Base-by-base conservation (phyloP, 2,329 filamentous ascomycete species). In the Colletotrichum endophyticum region DNA sequence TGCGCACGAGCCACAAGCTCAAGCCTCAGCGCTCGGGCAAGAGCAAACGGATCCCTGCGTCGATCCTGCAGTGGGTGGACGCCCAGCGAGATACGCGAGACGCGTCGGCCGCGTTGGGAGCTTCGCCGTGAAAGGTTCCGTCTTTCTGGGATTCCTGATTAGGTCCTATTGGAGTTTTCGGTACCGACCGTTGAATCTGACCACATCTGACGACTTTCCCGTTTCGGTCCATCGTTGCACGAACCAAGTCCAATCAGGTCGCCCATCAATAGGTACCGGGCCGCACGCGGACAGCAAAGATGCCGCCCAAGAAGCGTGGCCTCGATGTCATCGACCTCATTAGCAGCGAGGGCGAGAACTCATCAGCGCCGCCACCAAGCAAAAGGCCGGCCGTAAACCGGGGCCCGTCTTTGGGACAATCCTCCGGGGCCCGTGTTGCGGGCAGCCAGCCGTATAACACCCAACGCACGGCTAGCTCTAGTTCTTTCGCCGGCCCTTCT, bases 251-350 rank as follows among this genome's bases (percentile, higher is more conserved):
- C 57, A 73, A 74, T 32, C 56, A 30, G 61, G 69, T 13, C 39
- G 30, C 30, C 19, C 61, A 27, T 36, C 22, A 66, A 64, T 30
- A 56, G 9, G 11, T 22, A 39, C 22, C 6, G 59, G 30, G 28
- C 8, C 30, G 44, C n/a, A 25, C 44, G 28, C 22, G 19, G 56
- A 28, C 39, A 39, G 32, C 25, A 3, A 76, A 44, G 71, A 76
- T 76, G 74, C 68, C 77, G 16, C 64, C 68, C 25, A 66, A 59
- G 19, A 89, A 89, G 80, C 86, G 88, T 22, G 61, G 78, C 12
- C 79, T 77, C 64, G 82, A 84, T 34, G 80, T 84, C 49, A 80
- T 89, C 74, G 87, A 89, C 79, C 82, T 89, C 16, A 87, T 86
- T 12, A 84, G 81, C 28, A 86, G 86, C 59, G 81, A 84, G 70